These are phyloP conservation scores for Globisporangium okanoganense DNA, from an alignment of 352 stramenopile species.

Conservation along the genomic window DNA sequence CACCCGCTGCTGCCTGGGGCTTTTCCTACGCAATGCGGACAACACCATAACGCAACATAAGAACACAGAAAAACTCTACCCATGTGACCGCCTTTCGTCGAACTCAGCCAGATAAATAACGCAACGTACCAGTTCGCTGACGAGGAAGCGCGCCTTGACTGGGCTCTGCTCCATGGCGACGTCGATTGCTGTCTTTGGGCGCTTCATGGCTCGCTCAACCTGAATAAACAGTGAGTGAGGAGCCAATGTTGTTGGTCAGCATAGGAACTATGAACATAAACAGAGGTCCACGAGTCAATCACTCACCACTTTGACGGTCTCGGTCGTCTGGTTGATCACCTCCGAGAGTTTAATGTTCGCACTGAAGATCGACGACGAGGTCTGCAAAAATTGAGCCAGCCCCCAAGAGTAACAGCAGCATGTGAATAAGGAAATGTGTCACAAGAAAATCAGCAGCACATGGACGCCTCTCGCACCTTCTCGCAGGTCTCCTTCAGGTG, in stretches of 20 bases:
- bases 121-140: constrained; percentile 32
- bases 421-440: background rate
- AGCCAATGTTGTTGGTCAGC: background rate
- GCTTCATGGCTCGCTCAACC: constrained; percentile 74
- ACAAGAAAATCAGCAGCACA: background rate
- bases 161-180: constrained; percentile 72
- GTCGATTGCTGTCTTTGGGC: constrained; percentile 67
- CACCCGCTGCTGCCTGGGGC: constrained; percentile 15
- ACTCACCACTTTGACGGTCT: constrained; percentile 67
- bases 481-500: constrained; percentile 47
- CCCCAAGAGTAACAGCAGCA: background rate
- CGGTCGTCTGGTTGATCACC: constrained; percentile 50
- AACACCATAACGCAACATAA: background rate
- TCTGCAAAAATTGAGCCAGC: constrained; percentile 22
- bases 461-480: constrained; percentile 26
- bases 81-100: background rate
- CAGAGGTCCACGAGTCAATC: background rate
- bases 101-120: background rate
- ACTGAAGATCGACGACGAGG: constrained; percentile 47
- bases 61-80: background rate
- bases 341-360: constrained; percentile 54
- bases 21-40: background rate
- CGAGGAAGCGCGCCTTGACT: constrained; percentile 38
- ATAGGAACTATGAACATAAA: background rate
- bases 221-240: constrained; percentile 10